Evolutionary conservation across 1,284 basidiomycete genomes (phyloP).

Genomic region (Trametes hirsuta): DNA sequence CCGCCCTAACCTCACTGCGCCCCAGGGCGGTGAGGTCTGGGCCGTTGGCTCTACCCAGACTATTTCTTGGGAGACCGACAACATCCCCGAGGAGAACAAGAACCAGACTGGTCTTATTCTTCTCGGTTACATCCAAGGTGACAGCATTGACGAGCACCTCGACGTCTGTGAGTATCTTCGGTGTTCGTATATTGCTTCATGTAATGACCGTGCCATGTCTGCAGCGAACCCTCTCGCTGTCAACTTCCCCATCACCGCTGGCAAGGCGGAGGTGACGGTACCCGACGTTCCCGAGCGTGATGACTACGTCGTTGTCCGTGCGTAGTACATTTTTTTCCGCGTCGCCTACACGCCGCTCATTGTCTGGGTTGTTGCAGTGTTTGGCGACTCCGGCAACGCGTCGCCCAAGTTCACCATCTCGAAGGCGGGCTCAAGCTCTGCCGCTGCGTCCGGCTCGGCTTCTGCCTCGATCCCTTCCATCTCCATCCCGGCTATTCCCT

Average conservation of each 20-base stretch:
- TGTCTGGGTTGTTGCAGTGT: constrained; percentile 27
- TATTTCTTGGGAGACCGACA: constrained; percentile 46
- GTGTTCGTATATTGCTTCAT: background rate
- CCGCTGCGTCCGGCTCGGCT: background rate
- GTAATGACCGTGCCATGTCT: background rate
- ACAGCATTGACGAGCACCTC: constrained; percentile 42
- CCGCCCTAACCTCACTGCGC: constrained; percentile 47
- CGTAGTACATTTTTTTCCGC: constrained; percentile 23
- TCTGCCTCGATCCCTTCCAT: background rate
- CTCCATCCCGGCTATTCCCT: background rate
- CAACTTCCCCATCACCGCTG: constrained; percentile 39
- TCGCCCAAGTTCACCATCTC: constrained; percentile 39
- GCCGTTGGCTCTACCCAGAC: constrained; percentile 37
- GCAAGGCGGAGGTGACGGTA: constrained; percentile 36
- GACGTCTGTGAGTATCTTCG: constrained; percentile 38
- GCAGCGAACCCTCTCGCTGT: constrained; percentile 42
- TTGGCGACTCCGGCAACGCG: constrained; percentile 43
- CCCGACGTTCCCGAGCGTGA: constrained; percentile 34
- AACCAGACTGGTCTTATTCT: constrained; percentile 38
- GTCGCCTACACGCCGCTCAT: background rate
- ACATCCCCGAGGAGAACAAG: constrained; percentile 35
- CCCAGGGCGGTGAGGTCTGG: constrained; percentile 41
- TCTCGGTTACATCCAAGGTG: constrained; percentile 39
- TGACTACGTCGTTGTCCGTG: constrained; percentile 45
- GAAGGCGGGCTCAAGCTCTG: background rate